Evolutionary conservation across 352 stramenopile species (phyloP), one percentile per base, ranked within the genome.

Genomic region (Phytopythium vexans): DNA sequence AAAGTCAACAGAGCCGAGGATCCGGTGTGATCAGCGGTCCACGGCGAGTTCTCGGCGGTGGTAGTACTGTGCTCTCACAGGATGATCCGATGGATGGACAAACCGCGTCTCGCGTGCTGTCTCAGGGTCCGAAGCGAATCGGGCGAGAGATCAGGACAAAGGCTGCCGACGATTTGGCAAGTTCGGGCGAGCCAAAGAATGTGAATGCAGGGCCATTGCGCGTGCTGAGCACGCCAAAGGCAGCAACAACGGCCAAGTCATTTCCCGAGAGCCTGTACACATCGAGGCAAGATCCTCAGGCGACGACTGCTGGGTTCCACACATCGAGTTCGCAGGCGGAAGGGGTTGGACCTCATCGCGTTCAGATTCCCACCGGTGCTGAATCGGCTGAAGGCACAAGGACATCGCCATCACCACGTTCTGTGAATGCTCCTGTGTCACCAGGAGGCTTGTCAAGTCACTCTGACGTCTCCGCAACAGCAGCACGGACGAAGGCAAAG

Each of bases 81-180:
- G 48, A 54, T 14, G 48, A 54, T 6, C 21, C 48, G 21, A 45
- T 54, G 21, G 48, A 54, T 38, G 21, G 36, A 6, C 36, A 37
- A 14, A 32, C 44, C 14, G 31, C 55, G 27, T 65, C 60, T 4
- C 64, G 74, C 33, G 62, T 85, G 41, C 54, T 82, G 44, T 71
- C 74, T 14, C 60, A 74, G 54, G 60, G 69, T 8, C 63, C 74
- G 8, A 58, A 71, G 46, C 71, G 74, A 38, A 56, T 85, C 14
- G 74, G 70, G 16, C 31, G 70, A 60, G 68, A 63, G 45, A 35
- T 49, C 50, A 57, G 56, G n/a, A 16, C 52, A 3, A 81, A 75
- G 35, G 36, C 32, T 5, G 52, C 45, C 2, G 61, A 81, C 16
- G 65, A 77, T 11, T 49, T 7, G 34, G 37, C 36, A 9, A 40